Evolutionary conservation across 2,329 filamentous ascomycete genomes (phyloP).

Genomic region (Cryphonectria naterciae): DNA sequence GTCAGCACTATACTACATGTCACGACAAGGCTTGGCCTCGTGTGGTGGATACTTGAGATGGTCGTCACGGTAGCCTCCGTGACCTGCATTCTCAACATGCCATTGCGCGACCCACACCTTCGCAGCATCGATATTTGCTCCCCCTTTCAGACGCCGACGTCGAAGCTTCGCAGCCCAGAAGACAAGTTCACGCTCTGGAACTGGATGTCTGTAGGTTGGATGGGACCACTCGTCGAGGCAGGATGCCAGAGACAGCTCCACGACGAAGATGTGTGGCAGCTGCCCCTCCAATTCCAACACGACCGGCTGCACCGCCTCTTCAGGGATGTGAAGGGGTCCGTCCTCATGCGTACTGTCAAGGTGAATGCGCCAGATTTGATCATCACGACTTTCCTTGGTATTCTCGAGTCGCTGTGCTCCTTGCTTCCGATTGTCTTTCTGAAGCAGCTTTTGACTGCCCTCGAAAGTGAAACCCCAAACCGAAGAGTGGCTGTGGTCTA

Average conservation of each 20-base stretch:
- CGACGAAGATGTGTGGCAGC: constrained; percentile 79
- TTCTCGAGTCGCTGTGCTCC: constrained; percentile 62
- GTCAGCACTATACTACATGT: constrained; percentile 41
- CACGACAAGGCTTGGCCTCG: constrained; percentile 31
- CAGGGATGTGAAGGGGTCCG: constrained; percentile 70
- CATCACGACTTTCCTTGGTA: constrained; percentile 66
- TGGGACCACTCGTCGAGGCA: constrained; percentile 70
- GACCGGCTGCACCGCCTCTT: constrained; percentile 74
- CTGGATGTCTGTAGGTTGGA: constrained; percentile 85
- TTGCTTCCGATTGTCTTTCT: constrained; percentile 69
- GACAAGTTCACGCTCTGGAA: constrained; percentile 80
- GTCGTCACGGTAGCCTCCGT: constrained; percentile 51
- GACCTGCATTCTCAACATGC: constrained; percentile 66
- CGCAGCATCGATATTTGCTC: constrained; percentile 61
- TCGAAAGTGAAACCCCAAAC: constrained; percentile 57
- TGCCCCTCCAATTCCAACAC: constrained; percentile 84
- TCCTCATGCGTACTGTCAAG: constrained; percentile 69
- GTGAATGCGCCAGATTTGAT: constrained; percentile 82
- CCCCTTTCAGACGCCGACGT: constrained; percentile 59
- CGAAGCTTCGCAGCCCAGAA: constrained; percentile 71
- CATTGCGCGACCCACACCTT: constrained; percentile 64
- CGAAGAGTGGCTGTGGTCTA: constrained; percentile 66
- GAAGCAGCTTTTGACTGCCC: constrained; percentile 71
- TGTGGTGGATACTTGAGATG: constrained; percentile 39
- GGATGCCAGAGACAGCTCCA: constrained; percentile 70